phyloP scores from a whole-genome alignment of 2,329 filamentous ascomycete species.

The Botrytis hyacinthi region DNA sequence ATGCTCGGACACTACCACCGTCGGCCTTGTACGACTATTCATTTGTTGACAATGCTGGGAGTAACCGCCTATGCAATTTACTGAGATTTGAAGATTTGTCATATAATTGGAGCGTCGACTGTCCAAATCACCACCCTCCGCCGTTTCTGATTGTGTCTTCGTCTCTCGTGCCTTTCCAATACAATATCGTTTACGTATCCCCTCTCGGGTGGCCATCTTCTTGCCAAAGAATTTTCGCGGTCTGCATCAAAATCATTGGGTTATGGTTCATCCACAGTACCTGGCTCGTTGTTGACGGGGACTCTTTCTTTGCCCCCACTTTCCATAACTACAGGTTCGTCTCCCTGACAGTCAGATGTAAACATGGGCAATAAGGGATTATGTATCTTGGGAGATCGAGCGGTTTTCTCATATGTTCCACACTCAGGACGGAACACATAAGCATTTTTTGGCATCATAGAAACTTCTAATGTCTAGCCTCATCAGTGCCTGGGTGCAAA shows the following conservation, averaged over 20 bases:
- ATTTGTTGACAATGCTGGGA: fast-evolving
- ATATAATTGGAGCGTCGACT: fast-evolving
- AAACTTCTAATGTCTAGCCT: not conserved
- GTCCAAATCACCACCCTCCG: not conserved
- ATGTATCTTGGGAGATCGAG: not conserved
- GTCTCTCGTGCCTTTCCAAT: not conserved
- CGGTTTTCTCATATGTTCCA: not conserved
- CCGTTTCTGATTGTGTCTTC: not conserved
- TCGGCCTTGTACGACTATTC: not conserved
- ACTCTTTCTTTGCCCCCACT: not conserved
- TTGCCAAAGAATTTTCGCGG: too few species aligned
- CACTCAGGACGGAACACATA: not conserved
- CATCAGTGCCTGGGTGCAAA: not conserved
- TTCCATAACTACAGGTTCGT: too few species aligned
- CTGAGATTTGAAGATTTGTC: not conserved
- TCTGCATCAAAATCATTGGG: not conserved
- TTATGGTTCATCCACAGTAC: not conserved
- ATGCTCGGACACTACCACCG: not conserved
- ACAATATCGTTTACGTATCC: too few species aligned
- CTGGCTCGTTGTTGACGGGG: too few species aligned
- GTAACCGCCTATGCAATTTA: not conserved
- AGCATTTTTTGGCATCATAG: not conserved
- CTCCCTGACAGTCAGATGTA: too few species aligned
- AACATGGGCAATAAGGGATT: not conserved
- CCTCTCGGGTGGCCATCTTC: too few species aligned